Evolutionary conservation across 1,284 basidiomycete species (phyloP), one percentile per base, ranked within the genome.

Genomic region (Pseudozyma sp.): DNA sequence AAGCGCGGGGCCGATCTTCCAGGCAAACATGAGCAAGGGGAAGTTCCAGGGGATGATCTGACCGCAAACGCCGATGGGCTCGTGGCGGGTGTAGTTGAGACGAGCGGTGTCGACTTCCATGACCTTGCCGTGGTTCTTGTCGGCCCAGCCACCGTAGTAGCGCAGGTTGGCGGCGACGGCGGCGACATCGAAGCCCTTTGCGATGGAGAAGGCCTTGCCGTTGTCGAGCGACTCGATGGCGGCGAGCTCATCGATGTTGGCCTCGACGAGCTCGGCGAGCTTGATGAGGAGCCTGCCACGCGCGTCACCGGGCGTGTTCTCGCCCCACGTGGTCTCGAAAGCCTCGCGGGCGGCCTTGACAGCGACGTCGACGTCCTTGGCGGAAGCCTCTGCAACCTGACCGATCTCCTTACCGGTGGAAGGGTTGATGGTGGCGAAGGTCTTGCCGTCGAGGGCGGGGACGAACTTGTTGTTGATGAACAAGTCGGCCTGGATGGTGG

Each of bases 41-140:
- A 94, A 95, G 86, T 95, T 94, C 75, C 72, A 80, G 13, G 74
- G 79, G 54, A 74, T 81, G 71, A 81, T 81, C 60, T 81, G 79
- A 54, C 79, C 79, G 58, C 75, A 94, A 63, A 97, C 94, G 77
- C 95, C 96, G 78, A 97, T 91, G 16, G 96, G 94, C 86, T 98
- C 95, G 84, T 97, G 93, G 33, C 90, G 88, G 86, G 86, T 92
- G 90, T 80, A 81, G 68, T 76, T 72, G 60, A 82, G 69, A 85
- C 94, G 94, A 57, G 87, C 87, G 83, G 91, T 91, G 82, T 93
- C 90, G 31, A 93, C 89, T 85, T 94, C 93, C 80, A 94, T 90
- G 56, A 89, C 89, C 84, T 93, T 89, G 19, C 94, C 94, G 53
- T 89, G 87, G 77, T 94, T 88, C 88, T 96, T 97, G 88, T 97